phyloP scores from a whole-genome alignment of 2,329 filamentous ascomycete species.

The Hypoxylon sp. region DNA sequence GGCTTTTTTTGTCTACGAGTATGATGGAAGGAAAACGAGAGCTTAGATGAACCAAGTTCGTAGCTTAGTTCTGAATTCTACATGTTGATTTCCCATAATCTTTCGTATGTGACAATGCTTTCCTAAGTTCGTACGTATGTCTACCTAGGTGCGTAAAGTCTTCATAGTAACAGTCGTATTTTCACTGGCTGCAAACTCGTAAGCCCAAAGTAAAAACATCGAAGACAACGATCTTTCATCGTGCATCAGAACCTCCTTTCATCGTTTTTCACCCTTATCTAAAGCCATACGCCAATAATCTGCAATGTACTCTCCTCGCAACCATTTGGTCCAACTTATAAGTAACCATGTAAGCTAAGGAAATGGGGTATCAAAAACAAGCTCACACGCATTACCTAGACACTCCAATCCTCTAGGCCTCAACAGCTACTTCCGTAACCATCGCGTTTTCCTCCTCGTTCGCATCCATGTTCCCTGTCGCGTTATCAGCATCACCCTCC shows the following conservation, averaged over 20 bases:
- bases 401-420: constrained; percentile 12
- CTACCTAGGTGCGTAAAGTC: neutral
- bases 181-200: neutral
- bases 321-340: constrained; percentile 2
- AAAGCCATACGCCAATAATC: constrained; percentile 15
- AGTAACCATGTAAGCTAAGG: constrained; percentile 36
- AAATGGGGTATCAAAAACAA: constrained; percentile 52
- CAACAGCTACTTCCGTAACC: constrained; percentile 39
- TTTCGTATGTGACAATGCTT: neutral
- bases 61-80: constrained; percentile 42
- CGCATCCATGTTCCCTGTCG: too few relatives aligned
- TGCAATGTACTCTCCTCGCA: neutral
- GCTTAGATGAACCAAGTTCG: constrained; percentile 34
- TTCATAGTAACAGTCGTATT: neutral
- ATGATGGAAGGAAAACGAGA: constrained; percentile 27
- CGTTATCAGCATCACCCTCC: constrained; percentile 32
- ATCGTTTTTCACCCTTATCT: neutral
- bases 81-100: constrained; percentile 28
- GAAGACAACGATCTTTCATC: neutral
- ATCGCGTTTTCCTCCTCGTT: too few relatives aligned
- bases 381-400: constrained; percentile 24
- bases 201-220: constrained; percentile 1
- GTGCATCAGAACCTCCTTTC: constrained; percentile 3
- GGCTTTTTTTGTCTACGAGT: constrained; percentile 1
- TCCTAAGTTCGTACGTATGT: neutral